Evolutionary conservation across 2,329 filamentous ascomycete genomes (phyloP).

Genomic region (Calcarisporium arbuscula): DNA sequence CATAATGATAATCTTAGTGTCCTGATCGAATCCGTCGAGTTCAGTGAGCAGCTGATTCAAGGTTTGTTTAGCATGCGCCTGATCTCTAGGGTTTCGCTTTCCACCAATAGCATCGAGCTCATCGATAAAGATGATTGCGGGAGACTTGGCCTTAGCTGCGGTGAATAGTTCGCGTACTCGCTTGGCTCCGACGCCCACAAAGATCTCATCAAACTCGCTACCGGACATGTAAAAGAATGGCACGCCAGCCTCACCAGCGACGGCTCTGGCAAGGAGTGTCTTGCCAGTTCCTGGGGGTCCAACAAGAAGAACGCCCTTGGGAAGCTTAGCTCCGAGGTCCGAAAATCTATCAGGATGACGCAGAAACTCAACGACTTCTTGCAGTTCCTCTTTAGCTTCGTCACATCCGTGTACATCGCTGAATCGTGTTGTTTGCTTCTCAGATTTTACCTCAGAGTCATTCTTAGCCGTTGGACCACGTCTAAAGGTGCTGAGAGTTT

Average conservation of each 20-base stretch:
- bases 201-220: conserved; percentile 96
- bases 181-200: conserved; percentile 94
- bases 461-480: conserved; percentile 63
- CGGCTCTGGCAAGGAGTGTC: conserved; percentile 88
- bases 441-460: conserved; percentile 81
- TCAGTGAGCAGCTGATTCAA: conserved; percentile 96
- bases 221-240: conserved; percentile 99
- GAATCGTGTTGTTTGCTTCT: conserved; percentile 88
- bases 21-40: conserved; percentile 93
- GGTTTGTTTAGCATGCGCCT: conserved; percentile 93
- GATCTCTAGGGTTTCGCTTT: conserved; percentile 86
- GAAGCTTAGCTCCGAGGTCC: conserved; percentile 89
- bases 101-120: conserved; percentile 92
- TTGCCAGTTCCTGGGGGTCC: conserved; percentile 97
- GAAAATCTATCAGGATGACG: conserved; percentile 91
- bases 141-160: conserved; percentile 77
- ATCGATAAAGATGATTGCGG: conserved; percentile 92
- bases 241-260: conserved; percentile 93
- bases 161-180: conserved; percentile 89
- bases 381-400: conserved; percentile 95
- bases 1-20: conserved; percentile 89
- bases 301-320: conserved; percentile 91
- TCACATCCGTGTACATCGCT: conserved; percentile 94
- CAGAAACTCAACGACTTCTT: conserved; percentile 94
- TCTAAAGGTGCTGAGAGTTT: conserved; percentile 72